phyloP scores from a whole-genome alignment of 805 yeast genomes.

The Schwanniomyces vanrijiae region DNA sequence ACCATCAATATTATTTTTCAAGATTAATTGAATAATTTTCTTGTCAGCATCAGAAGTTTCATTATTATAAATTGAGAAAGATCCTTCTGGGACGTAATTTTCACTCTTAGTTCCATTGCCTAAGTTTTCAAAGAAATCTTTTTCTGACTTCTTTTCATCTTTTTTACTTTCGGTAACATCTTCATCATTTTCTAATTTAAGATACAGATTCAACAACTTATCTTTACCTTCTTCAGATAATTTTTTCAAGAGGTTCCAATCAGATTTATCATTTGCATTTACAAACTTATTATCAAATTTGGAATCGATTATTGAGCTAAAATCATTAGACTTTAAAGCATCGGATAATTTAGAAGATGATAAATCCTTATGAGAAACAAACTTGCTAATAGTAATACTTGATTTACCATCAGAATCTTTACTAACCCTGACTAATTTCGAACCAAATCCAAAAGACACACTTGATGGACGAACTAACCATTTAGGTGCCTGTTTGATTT shows the following conservation, averaged over 20 bases:
- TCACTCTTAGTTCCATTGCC: slow-evolving; percentile 21
- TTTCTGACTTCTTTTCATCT: slow-evolving; percentile 8
- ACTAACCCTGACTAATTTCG: slow-evolving; percentile 66
- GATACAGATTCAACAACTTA: slow-evolving; percentile 40
- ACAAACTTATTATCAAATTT: slow-evolving; percentile 41
- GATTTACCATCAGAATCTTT: slow-evolving; percentile 42
- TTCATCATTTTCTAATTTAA: slow-evolving; percentile 9
- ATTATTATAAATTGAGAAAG: slow-evolving; percentile 41
- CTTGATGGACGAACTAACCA: slow-evolving; percentile 80
- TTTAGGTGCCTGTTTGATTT: slow-evolving; percentile 76
- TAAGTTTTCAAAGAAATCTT: slow-evolving; percentile 38
- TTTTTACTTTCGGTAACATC: slow-evolving; percentile 1
- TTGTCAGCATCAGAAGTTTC: slow-evolving; percentile 43
- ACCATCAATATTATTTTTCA: slow-evolving; percentile 59
- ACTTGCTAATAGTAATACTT: slow-evolving; percentile 42
- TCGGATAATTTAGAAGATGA: slow-evolving; percentile 45
- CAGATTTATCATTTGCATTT: slow-evolving; percentile 47
- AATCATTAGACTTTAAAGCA: slow-evolving; percentile 60
- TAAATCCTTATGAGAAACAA: slow-evolving; percentile 34
- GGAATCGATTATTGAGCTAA: slow-evolving; percentile 53
- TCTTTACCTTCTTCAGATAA: slow-evolving; percentile 51
- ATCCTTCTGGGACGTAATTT: slow-evolving; percentile 51
- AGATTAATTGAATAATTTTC: slow-evolving; percentile 39
- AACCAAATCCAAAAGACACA: slow-evolving; percentile 92
- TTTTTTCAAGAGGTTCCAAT: slow-evolving; percentile 64